These are phyloP conservation scores for Hyphopichia buzzinii DNA, from an alignment of 1,139 yeast genomes.

Conservation along the genomic window DNA sequence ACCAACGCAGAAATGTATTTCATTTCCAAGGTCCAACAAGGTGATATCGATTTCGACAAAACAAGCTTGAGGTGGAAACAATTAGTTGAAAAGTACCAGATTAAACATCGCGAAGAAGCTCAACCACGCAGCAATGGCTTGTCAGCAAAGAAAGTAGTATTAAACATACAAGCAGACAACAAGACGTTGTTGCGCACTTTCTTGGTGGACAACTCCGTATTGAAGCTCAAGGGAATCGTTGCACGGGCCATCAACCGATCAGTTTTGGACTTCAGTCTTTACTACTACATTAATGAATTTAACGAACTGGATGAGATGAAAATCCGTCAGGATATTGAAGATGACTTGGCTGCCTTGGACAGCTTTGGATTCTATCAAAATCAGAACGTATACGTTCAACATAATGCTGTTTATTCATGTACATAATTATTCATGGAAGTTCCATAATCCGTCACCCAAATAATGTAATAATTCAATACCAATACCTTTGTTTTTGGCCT, in stretches of 20 bases:
- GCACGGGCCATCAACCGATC: conserved; percentile 13
- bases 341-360: conserved; percentile 36
- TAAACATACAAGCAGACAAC: conserved; percentile 13
- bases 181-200: conserved; percentile 20
- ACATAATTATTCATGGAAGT: conserved; percentile 34
- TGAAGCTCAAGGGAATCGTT: conserved; percentile 27
- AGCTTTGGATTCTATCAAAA: conserved; percentile 28
- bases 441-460: conserved; percentile 90
- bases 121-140: conserved; percentile 6
- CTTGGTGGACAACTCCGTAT: conserved; percentile 23
- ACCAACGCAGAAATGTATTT: conserved; percentile 68
- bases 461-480: conserved; percentile 86
- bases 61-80: conserved; percentile 23
- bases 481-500: conserved; percentile 78
- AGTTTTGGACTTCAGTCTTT: conserved; percentile 16
- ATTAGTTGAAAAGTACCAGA: conserved; percentile 23
- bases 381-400: conserved; percentile 21
- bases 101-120: too few relatives aligned
- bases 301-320: conserved; percentile 7
- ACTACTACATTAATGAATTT: conserved; percentile 16
- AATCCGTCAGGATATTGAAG: conserved; percentile 19
- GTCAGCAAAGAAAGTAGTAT: conserved; percentile 10
- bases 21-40: conserved; percentile 46
- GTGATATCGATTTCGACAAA: conserved; percentile 23
- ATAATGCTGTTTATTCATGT: neutral